These are phyloP conservation scores for Xylaria sp. DNA, from an alignment of 2,329 filamentous ascomycete species.

Conservation along the genomic window DNA sequence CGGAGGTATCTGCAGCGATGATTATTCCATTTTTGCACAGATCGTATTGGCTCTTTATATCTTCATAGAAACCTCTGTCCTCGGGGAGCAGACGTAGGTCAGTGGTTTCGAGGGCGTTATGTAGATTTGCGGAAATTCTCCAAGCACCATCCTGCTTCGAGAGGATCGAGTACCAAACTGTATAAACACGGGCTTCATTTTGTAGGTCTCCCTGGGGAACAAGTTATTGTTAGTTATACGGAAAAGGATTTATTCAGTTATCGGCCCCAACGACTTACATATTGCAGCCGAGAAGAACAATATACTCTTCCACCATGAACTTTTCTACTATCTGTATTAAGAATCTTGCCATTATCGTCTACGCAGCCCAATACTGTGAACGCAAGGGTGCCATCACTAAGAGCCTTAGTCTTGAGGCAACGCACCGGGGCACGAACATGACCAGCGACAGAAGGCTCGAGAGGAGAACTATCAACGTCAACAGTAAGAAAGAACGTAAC, in stretches of 20 bases:
- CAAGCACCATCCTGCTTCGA: constrained; percentile 47
- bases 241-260: too few relatives aligned
- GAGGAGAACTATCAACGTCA: constrained; percentile 40
- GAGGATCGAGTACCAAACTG: constrained; percentile 55
- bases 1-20: constrained; percentile 42
- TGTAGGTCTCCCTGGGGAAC: constrained; percentile 50
- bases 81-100: constrained; percentile 49
- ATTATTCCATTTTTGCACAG: constrained; percentile 51
- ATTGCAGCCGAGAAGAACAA: constrained; percentile 50
- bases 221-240: neutral
- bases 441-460: constrained; percentile 45
- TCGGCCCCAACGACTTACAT: constrained; percentile 45
- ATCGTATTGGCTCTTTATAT: constrained; percentile 48
- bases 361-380: constrained; percentile 53
- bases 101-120: constrained; percentile 50
- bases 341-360: constrained; percentile 49
- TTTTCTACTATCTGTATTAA: constrained; percentile 48
- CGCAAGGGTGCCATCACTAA: constrained; percentile 51
- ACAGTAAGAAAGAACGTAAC: constrained; percentile 50
- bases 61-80: constrained; percentile 44
- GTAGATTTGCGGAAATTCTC: constrained; percentile 47
- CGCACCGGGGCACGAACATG: constrained; percentile 51
- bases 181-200: constrained; percentile 48
- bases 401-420: constrained; percentile 50
- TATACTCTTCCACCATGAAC: constrained; percentile 51